Base-by-base conservation (phyloP, 345 rosid species). In the Murraya paniculata region DNA sequence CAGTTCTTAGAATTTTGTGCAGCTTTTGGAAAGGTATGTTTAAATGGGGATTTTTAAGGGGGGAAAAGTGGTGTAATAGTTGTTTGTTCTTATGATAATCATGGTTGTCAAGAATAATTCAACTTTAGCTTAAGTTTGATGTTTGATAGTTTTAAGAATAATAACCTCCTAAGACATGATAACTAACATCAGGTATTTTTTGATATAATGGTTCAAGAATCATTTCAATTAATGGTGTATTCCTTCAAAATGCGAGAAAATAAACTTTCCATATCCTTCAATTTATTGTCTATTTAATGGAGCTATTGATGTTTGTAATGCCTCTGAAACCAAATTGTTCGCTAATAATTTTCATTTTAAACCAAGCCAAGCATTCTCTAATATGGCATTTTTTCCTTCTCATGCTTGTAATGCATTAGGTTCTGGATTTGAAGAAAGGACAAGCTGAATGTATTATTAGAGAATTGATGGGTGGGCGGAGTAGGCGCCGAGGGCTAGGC, bases 1-100 rank as follows among this genome's bases (percentile, higher is more conserved):
- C 99, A 93, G 77, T 94, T 96, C 79, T 68, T 92, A 58, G 94
- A 92, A 79, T 96, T 96, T 78, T 92, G 94, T 85, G 82, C 90
- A 53, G 87, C 97, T 82, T 96, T 96, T 84, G 88, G 88, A 59
- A 79, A 87, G 98, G 99, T 89, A 85, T 64, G 69, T 50, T 64
- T 71, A 62, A 24, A 19, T 82, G 27, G n/a, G 39, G 4, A 35
- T 41, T 60, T 59, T 67, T 13, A 68, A 13, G 35, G 33, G 50
- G 45, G 16, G 6, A 33, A n/a, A 36, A 36, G 64, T 76, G 35
- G 5, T 13, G 16, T 66, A 55, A 3, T 74, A 35, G 22, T 24
- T 50, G 64, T 35, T 24, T 50, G 64, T 36, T 50, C 25, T 50
- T 64, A 33, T 55, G 53, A 55, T 53, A 53, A 45, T 68, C 66